Base-by-base conservation (phyloP, 2,329 filamentous ascomycete species). In the Ophiocordyceps unilateralis region DNA sequence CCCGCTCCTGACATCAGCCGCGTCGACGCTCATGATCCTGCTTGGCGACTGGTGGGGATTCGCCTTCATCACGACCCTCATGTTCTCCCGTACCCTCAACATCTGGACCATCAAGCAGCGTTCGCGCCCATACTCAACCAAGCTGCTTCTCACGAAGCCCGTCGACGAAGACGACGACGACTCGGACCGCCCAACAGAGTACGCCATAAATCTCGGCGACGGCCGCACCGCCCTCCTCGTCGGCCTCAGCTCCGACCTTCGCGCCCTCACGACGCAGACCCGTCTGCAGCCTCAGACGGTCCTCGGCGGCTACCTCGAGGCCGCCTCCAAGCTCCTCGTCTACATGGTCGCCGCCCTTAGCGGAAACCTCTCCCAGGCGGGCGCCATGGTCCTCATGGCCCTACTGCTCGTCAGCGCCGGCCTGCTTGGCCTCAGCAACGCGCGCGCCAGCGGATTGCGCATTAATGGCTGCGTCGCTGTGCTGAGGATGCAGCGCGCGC, bases 101-200 rank as follows among this genome's bases (percentile, higher is more conserved):
- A 68, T 75, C 44, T 63, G 64, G 57, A 62, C 73, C 28, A 70
- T 79, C 53, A 73, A 74, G 45, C 60, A 67, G 40, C 70, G 74
- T 32, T 58, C 62, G 17, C 40, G 43, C 32, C 40, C 28, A 9
- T 8, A 8, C 8, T 15, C 32, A 36, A 36, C 15, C 4, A 6
- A 20, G 37, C 9, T 39, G 6, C 37, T 23, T 2, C 44, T 40
- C 2, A 20, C 9, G 7, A 36, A 36, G 32, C 32, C 32, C 10
- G 10, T 17, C 39, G 0, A 26, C 37, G 15, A 26, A 43, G 15
- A 40, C 21, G 38, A 36, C 11, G 45, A 49, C 30, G 47, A 53
- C n/a, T n/a, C n/a, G n/a, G n/a, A n/a, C 17, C 40, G 41, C 38
- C 43, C 50, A 41, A 50, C 55, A 36, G 68, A 75, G 48, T 67